Base-by-base conservation (phyloP, 2,329 filamentous ascomycete genomes). In the Berkeleyomyces basicola region DNA sequence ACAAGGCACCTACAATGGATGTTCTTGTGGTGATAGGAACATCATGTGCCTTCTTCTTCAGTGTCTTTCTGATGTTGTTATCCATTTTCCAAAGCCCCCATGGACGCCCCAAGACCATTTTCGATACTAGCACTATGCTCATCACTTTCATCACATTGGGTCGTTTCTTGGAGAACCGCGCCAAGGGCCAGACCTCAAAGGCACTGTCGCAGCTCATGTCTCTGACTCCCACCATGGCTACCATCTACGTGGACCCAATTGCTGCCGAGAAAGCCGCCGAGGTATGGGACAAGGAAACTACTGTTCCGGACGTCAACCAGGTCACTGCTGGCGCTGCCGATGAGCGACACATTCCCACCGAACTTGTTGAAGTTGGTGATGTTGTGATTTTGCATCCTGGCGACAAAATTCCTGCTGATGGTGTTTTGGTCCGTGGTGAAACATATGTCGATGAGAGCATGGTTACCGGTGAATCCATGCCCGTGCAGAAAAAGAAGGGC, bases 41-140 rank as follows among this genome's bases (percentile, higher is more conserved):
- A 5, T 95, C 91, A 0, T 87, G 90, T 31, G 93, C 93, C 23
- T 99, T 97, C 76, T 93, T 96, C 74, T 99, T 96, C 75, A 97
- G 92, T 72, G 76, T 90, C 67, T 83, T 88, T 58, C 83, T 90
- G 14, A 96, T 99, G 90, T 62, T 86, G 3, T 84, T 97, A 14
- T 95, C 90, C 0, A 72, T 97, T 23, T 67, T 88, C 11, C 78
- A 82, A n/a, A 77, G 82, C 31, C 88, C 90, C 5, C 90, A 97
- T 71, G 82, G 79, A 2, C 82, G 88, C 58, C 93, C 93, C 0
- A 85, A 83, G 66, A 96, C 90, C 1, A 87, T 96, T 14, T 99
- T 99, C 69, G 93, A 99, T 70, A 99, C 93, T 1, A 96, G 91
- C 74, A 96, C 90, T 31, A 99, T 97, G 93, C 79, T 99, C 60